Percentiles rank a stretch among this genome's conserved stretches.
Evolutionary conservation across 2,329 filamentous ascomycete species (phyloP).

Genomic region (Nectriaceae sp.): DNA sequence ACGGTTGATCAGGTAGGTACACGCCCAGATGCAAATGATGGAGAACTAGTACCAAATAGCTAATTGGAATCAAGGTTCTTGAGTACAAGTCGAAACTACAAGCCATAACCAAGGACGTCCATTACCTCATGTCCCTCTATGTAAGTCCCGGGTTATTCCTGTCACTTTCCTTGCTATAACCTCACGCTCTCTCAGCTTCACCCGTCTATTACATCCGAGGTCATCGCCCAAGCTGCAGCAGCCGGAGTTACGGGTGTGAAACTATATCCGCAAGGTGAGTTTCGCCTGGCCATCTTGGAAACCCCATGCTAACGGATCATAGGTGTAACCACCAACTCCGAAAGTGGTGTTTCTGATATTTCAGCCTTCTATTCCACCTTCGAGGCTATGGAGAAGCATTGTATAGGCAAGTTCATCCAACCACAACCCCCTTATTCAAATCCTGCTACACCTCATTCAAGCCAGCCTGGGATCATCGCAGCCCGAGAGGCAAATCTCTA

Average conservation of each 20-base stretch:
- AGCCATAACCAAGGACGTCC: slow-evolving; percentile 61
- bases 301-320: slow-evolving; percentile 13
- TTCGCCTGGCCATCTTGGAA: not conserved
- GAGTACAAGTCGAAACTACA: slow-evolving; percentile 65
- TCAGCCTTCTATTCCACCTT: slow-evolving; percentile 78
- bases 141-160: slow-evolving; percentile 30
- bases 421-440: not conserved
- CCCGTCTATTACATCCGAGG: slow-evolving; percentile 63
- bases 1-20: slow-evolving; percentile 46
- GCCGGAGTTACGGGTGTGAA: slow-evolving; percentile 75
- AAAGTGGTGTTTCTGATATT: slow-evolving; percentile 69
- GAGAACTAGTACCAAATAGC: not conserved
- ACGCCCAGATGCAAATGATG: not conserved
- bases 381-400: slow-evolving; percentile 82
- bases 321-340: slow-evolving; percentile 67
- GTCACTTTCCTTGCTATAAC: not conserved
- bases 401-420: slow-evolving; percentile 45
- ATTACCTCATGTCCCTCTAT: slow-evolving; percentile 75
- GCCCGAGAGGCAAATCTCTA: too few relatives aligned
- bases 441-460: too few relatives aligned
- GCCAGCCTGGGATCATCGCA: too few relatives aligned
- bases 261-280: slow-evolving; percentile 59
- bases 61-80: slow-evolving; percentile 49
- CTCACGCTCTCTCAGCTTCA: slow-evolving; percentile 45
- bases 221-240: slow-evolving; percentile 71